Evolutionary conservation across 2,329 filamentous ascomycete species (phyloP), one percentile per base, ranked within the genome.

Genomic region (Cladophialophora bantiana): DNA sequence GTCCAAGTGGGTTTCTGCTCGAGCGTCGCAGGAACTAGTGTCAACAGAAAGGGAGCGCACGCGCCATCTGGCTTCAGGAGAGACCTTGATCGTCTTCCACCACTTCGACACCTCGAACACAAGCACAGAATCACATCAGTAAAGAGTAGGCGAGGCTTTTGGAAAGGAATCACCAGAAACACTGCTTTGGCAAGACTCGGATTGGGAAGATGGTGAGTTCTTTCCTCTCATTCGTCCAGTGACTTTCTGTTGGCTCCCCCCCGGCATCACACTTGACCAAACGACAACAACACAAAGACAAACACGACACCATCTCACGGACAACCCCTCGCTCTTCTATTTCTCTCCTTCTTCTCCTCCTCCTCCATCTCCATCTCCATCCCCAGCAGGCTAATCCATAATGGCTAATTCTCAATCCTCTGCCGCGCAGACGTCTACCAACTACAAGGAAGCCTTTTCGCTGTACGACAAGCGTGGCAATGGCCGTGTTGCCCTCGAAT

Each of bases 401-500:
- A 71, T 71, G 69, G 67, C 69, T 66, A 71, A 70, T 64, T 48
- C 61, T 36, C 66, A 70, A 64, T 61, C 65, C n/a, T 65, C 69
- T 15, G 45, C 34, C 75, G 77, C 42, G 20, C 86, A 89, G 87
- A 86, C 87, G 78, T 88, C 88, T 69, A 98, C 94, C 84, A 98
- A 99, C 90, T 99, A 98, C 92, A 98, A 98, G 86, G 95, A 99
- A 90, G 95, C 95, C 74, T 99, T 99, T 83, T 94, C 94, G 76
- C 91, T 99, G 80, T 99, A 98, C 86, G 95, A 99, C 87, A 98
- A 97, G 89, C 94, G 95, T 81, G 95, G 95, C 78, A 96, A 92
- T 78, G 94, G 94, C 78, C 94, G 94, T 75, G 95, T 98, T 74
- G 83, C 91, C 48, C 85, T 94, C 79, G 91, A 94, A 73, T 90